These are phyloP conservation scores for Suillus decipiens DNA, from an alignment of 768 basidiomycete genomes.

Conservation along the genomic window DNA sequence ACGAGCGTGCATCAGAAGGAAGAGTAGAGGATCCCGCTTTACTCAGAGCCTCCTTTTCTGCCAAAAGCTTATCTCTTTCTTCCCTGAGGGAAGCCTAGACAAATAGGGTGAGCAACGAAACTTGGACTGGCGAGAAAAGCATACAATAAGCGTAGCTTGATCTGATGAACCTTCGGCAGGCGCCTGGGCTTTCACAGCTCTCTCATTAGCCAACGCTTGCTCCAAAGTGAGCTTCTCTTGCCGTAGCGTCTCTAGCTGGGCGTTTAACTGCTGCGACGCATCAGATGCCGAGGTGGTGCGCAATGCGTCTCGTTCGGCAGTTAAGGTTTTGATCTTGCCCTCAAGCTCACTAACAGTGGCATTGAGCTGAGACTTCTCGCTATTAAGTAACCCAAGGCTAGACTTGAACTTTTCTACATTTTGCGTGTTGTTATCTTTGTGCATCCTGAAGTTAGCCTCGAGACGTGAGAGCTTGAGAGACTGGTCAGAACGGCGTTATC, in stretches of 20 bases:
- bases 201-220: conserved; percentile 40
- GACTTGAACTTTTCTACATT: conserved; percentile 17
- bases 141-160: conserved; percentile 35
- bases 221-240: conserved; percentile 42
- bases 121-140: conserved; percentile 5
- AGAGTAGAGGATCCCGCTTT: conserved; percentile 22
- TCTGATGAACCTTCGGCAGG: conserved; percentile 19
- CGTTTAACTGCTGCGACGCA: conserved; percentile 31
- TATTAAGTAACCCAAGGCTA: conserved; percentile 26
- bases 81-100: conserved; percentile 51
- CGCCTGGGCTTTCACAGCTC: conserved; percentile 27
- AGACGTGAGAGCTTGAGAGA: conserved; percentile 39
- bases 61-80: conserved; percentile 63
- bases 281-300: conserved; percentile 21
- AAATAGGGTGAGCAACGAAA: neutral
- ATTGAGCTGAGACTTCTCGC: conserved; percentile 33
- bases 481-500: neutral
- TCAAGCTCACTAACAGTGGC: conserved; percentile 27
- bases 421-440: conserved; percentile 29
- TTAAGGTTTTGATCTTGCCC: conserved; percentile 30
- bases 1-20: conserved; percentile 37
- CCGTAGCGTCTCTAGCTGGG: conserved; percentile 38
- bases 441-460: conserved; percentile 45
- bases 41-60: conserved; percentile 51
- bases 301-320: conserved; percentile 31